Evolutionary conservation across 805 yeast species (phyloP).

Genomic region (Soucietia sequanensis): DNA sequence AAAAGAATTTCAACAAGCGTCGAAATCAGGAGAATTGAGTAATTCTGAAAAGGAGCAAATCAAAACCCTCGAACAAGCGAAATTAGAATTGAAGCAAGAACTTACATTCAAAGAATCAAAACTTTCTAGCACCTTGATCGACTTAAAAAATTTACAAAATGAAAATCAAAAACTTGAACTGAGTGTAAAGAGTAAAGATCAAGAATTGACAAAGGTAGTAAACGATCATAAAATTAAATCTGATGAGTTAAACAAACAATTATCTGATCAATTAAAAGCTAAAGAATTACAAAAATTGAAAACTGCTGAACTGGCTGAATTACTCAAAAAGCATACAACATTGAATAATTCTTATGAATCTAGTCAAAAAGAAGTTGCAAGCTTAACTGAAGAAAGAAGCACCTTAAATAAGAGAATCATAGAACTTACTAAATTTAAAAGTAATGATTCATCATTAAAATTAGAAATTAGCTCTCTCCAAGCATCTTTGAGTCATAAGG

Average conservation of each 20-base stretch:
- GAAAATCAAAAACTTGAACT: constrained; percentile 13
- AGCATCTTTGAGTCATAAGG: constrained; percentile 45
- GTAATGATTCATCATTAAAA: constrained; percentile 45
- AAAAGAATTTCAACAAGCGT: constrained; percentile 27
- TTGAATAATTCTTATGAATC: constrained; percentile 8
- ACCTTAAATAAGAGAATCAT: constrained; percentile 32
- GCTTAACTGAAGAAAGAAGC: constrained; percentile 33
- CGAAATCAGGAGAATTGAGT: neutral
- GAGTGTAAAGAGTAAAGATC: constrained; percentile 14
- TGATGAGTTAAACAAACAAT: constrained; percentile 10
- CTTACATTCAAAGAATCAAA: constrained; percentile 3
- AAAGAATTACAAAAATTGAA: constrained; percentile 10
- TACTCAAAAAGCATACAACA: constrained; percentile 20
- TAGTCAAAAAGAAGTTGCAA: constrained; percentile 20
- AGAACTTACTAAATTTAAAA: constrained; percentile 28
- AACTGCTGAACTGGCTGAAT: constrained; percentile 17
- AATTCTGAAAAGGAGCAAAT: constrained; percentile 2
- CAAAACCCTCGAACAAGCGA: constrained; percentile 3
- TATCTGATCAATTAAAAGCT: constrained; percentile 3
- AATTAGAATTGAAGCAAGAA: constrained; percentile 1
- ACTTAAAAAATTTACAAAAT: constrained; percentile 10
- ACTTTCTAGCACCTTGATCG: constrained; percentile 5
- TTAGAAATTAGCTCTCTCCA: constrained; percentile 48
- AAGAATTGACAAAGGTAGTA: constrained; percentile 13
- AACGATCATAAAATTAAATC: constrained; percentile 15